Conservation (phyloP, 2,329 filamentous ascomycete species). For the Pseudogymnoascus sp. region DNA sequence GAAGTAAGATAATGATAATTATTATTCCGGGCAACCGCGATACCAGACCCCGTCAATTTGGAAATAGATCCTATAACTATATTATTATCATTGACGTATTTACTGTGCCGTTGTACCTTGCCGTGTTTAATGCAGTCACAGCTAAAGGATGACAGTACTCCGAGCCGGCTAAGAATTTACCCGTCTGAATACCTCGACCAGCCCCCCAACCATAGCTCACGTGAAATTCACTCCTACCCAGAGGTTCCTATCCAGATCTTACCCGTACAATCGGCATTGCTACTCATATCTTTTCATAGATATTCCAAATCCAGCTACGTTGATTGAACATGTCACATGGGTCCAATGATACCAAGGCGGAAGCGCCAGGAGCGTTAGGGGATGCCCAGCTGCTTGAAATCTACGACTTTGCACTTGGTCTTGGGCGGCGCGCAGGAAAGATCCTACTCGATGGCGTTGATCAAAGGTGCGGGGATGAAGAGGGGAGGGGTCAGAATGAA, state of each 20-base stretch:
- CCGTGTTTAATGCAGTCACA: background rate
- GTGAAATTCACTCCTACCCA: background rate
- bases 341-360: background rate
- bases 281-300: background rate
- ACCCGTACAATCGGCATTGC: slow-evolving; percentile 1
- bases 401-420: slow-evolving; percentile 61
- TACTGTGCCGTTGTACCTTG: background rate
- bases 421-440: slow-evolving; percentile 62
- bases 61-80: background rate
- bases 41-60: background rate
- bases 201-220: background rate
- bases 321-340: slow-evolving; percentile 6
- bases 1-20: background rate
- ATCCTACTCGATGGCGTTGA: slow-evolving; percentile 59
- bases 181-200: background rate
- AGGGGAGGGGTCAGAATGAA: slow-evolving; percentile 20
- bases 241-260: background rate
- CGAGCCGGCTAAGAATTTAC: background rate
- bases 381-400: slow-evolving; percentile 52
- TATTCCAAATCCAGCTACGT: slow-evolving; percentile 1
- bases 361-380: slow-evolving; percentile 5
- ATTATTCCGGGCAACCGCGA: background rate
- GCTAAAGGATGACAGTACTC: background rate
- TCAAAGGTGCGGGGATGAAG: slow-evolving; percentile 40
- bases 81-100: background rate